phyloP scores from a whole-genome alignment of 768 basidiomycete genomes.

The Tylopilus cervinicoccineus region DNA sequence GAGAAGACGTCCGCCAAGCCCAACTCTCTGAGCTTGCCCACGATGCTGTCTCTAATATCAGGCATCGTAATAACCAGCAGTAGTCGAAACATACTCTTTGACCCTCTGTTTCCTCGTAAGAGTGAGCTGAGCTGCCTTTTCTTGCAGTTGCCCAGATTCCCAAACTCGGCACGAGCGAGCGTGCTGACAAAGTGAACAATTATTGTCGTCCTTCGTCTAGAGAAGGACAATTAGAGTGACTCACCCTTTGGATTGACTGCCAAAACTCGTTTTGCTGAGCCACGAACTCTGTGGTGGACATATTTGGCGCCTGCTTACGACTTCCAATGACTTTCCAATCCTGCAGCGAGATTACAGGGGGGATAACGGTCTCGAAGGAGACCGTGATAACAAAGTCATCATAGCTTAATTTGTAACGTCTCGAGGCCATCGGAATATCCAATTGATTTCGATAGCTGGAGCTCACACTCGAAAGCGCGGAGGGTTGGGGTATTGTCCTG shows the following conservation, averaged over 20 bases:
- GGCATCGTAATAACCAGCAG: not conserved
- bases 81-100: not conserved
- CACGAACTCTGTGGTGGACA: not conserved
- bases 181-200: conserved; percentile 1
- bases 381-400: accelerated
- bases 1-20: not conserved
- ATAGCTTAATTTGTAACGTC: not conserved
- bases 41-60: conserved; percentile 6
- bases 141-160: not conserved
- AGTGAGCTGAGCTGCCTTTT: conserved; percentile 1
- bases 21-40: not conserved
- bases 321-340: conserved; percentile 1
- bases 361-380: accelerated
- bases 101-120: conserved; percentile 1
- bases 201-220: not conserved
- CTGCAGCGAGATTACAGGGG: not conserved
- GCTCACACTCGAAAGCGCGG: not conserved
- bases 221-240: not conserved
- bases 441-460: not conserved
- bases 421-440: not conserved
- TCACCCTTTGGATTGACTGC: not conserved
- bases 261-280: not conserved
- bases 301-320: not conserved
- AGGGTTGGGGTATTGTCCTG: not conserved
- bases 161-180: not conserved